Evolutionary conservation across 2,329 filamentous ascomycete species (phyloP).

Genomic region (Rhynchosporium graminicola): DNA sequence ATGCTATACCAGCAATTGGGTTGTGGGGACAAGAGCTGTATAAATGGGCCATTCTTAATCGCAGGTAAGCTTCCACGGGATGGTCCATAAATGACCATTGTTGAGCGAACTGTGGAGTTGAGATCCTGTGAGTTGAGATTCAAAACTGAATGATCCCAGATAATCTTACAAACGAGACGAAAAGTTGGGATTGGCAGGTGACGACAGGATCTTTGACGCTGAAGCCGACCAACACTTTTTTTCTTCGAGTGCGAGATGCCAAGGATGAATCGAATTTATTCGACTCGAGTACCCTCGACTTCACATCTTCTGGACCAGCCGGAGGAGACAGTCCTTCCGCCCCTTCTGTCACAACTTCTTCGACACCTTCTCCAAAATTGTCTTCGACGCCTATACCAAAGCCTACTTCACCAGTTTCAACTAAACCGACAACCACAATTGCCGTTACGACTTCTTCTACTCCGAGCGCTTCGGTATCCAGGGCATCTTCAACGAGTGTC

Average conservation of each 20-base stretch:
- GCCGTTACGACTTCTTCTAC: neutral
- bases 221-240: neutral
- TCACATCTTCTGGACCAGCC: neutral
- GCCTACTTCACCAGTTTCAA: neutral
- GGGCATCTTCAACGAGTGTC: neutral
- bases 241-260: neutral
- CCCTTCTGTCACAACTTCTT: too few relatives aligned
- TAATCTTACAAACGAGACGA: neutral
- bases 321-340: neutral
- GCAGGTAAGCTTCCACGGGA: neutral
- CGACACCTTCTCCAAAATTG: neutral
- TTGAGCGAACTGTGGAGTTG: too few relatives aligned
- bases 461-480: neutral
- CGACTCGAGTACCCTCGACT: neutral
- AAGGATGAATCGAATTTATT: neutral
- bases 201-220: neutral
- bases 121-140: neutral
- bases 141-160: neutral
- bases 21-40: slow-evolving; percentile 3
- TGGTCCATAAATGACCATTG: too few relatives aligned
- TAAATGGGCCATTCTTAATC: slow-evolving; percentile 6
- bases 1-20: slow-evolving; percentile 6
- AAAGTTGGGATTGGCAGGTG: neutral
- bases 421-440: neutral
- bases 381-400: neutral